Percentiles rank a stretch among this genome's conserved stretches.
Evolutionary conservation across 805 yeast species (phyloP).

Genomic region (Hanseniaspora singularis): DNA sequence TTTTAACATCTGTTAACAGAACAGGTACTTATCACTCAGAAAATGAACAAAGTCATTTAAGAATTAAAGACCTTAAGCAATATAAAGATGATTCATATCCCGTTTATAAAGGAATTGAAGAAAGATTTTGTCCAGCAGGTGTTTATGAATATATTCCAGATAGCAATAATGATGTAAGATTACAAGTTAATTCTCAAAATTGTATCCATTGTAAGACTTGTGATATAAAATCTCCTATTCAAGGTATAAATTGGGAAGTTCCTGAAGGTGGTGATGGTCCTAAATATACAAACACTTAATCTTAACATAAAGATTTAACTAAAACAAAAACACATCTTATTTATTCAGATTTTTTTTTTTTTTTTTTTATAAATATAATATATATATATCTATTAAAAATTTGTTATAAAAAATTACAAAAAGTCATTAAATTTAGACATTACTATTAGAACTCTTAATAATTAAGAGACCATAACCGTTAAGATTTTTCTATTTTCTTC

Average conservation of each 20-base stretch:
- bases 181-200: constrained; percentile 91
- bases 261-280: constrained; percentile 99
- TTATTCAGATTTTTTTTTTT: constrained; percentile 11
- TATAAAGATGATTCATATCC: constrained; percentile 66
- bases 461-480: constrained; percentile 33
- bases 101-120: constrained; percentile 74
- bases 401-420: no score
- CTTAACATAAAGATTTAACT: neutral
- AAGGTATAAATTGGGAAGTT: constrained; percentile 91
- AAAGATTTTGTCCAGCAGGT: constrained; percentile 95
- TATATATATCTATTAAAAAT: no score
- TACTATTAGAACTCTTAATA: no score
- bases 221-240: constrained; percentile 91
- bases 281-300: constrained; percentile 70
- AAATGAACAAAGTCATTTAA: constrained; percentile 79
- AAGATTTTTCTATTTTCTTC: constrained; percentile 40
- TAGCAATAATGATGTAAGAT: constrained; percentile 56
- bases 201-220: constrained; percentile 98
- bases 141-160: constrained; percentile 84
- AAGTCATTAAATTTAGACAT: no score
- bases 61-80: constrained; percentile 50
- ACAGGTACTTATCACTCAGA: constrained; percentile 96
- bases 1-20: constrained; percentile 86
- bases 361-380: neutral
- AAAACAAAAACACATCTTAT: neutral